These are phyloP conservation scores for Pseudisothecium myosuroides DNA, from an alignment of 225 moss, liverwort and hornwort genomes.

Conservation along the genomic window DNA sequence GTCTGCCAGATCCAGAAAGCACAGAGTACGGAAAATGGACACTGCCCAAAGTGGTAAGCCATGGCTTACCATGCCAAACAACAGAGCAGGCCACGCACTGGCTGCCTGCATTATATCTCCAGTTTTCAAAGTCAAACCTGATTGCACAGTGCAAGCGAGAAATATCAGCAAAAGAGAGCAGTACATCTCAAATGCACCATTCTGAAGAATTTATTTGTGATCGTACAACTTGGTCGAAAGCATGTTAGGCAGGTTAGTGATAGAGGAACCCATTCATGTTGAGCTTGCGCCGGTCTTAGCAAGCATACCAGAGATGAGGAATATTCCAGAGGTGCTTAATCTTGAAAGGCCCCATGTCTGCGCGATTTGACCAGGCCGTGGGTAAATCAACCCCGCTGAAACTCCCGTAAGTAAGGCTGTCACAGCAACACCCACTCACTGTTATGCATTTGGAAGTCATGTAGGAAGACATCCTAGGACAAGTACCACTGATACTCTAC, in stretches of 20 bases:
- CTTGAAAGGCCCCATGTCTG: conserved; percentile 40
- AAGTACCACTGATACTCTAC: background rate
- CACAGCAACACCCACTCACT: background rate
- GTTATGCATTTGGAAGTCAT: background rate
- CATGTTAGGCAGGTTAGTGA: background rate
- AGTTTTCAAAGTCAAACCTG: conserved; percentile 41
- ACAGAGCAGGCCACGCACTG: conserved; percentile 45
- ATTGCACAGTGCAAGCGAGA: background rate
- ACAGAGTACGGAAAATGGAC: background rate
- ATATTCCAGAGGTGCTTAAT: conserved; percentile 32
- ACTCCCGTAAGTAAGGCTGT: conserved; percentile 33
- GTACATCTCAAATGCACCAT: background rate
- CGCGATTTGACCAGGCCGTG: conserved; percentile 30
- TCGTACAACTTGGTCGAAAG: background rate
- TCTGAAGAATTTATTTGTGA: background rate
- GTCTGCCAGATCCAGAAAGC: background rate
- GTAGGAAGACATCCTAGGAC: background rate
- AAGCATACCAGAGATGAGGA: conserved; percentile 31
- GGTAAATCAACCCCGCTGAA: conserved; percentile 19
- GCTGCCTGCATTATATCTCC: conserved; percentile 37
- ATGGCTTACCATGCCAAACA: conserved; percentile 38
- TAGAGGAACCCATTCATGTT: background rate
- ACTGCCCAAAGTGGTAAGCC: background rate
- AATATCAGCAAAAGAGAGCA: background rate
- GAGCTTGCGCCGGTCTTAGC: background rate